Evolutionary conservation across 2,329 filamentous ascomycete genomes (phyloP).

Genomic region (Aspergillus hortae): DNA sequence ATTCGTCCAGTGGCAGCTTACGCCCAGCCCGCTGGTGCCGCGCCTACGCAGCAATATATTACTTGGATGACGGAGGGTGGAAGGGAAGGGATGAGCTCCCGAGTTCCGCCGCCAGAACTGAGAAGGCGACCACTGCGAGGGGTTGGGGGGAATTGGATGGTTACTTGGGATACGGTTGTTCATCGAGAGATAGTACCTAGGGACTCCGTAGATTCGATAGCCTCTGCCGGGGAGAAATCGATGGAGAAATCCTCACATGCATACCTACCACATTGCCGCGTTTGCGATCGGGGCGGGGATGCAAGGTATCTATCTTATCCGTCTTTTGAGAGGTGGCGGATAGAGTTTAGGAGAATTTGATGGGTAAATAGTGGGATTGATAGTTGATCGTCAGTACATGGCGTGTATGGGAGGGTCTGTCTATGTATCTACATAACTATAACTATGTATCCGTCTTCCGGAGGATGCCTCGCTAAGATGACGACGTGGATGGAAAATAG

Average conservation of each 20-base stretch:
- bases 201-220: too few relatives aligned
- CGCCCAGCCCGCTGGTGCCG: too few relatives aligned
- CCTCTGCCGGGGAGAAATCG: too few relatives aligned
- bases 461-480: background rate
- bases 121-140: background rate
- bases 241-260: too few relatives aligned
- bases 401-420: background rate
- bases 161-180: background rate
- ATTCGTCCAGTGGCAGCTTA: too few relatives aligned
- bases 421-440: too few relatives aligned
- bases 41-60: too few relatives aligned
- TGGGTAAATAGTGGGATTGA: background rate
- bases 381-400: background rate
- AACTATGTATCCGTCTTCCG: background rate
- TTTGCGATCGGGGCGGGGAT: background rate
- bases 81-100: too few relatives aligned
- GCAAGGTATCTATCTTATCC: background rate
- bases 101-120: too few relatives aligned
- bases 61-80: too few relatives aligned
- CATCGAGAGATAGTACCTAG: too few relatives aligned
- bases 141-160: background rate
- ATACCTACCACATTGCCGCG: too few relatives aligned
- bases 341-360: conserved; percentile 1
- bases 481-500: background rate
- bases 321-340: background rate